Evolutionary conservation across 805 yeast species (phyloP).

Genomic region (Schwanniomyces yamadae): DNA sequence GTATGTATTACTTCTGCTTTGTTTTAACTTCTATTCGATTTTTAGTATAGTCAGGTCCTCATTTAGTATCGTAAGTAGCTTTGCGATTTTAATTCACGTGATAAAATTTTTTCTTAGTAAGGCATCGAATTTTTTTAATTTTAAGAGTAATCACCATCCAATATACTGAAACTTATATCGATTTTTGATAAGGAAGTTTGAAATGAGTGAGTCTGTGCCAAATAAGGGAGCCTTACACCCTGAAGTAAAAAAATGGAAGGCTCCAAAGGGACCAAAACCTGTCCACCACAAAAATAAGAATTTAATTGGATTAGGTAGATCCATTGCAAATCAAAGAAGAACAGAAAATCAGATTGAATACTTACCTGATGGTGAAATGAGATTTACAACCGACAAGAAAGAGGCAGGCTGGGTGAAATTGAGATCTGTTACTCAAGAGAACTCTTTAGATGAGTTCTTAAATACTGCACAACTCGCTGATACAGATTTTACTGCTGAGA

Average conservation of each 20-base stretch:
- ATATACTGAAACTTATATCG: too few relatives aligned
- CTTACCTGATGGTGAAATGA: conserved; percentile 82
- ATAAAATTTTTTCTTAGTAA: too few relatives aligned
- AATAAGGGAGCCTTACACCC: conserved; percentile 46
- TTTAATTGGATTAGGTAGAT: conserved; percentile 79
- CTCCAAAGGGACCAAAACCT: conserved; percentile 92
- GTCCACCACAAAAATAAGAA: conserved; percentile 81
- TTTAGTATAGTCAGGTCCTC: too few relatives aligned
- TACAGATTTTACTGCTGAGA: conserved; percentile 93
- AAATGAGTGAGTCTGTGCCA: conserved; percentile 17
- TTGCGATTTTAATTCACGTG: too few relatives aligned
- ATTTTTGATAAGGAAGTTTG: too few relatives aligned
- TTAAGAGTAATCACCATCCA: too few relatives aligned
- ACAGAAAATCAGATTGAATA: conserved; percentile 67
- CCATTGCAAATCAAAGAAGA: conserved; percentile 72
- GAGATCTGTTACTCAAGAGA: conserved; percentile 92
- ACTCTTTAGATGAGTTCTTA: conserved; percentile 89
- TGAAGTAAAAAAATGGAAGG: conserved; percentile 70
- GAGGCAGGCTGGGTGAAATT: conserved; percentile 89
- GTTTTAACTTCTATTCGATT: too few relatives aligned
- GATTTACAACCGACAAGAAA: conserved; percentile 82
- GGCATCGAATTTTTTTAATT: too few relatives aligned
- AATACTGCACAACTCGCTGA: conserved; percentile 95
- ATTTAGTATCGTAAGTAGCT: too few relatives aligned
- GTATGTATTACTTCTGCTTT: too few relatives aligned